Conservation (phyloP, 495 filamentous ascomycete species). For the Penicillium psychrofluorescens region DNA sequence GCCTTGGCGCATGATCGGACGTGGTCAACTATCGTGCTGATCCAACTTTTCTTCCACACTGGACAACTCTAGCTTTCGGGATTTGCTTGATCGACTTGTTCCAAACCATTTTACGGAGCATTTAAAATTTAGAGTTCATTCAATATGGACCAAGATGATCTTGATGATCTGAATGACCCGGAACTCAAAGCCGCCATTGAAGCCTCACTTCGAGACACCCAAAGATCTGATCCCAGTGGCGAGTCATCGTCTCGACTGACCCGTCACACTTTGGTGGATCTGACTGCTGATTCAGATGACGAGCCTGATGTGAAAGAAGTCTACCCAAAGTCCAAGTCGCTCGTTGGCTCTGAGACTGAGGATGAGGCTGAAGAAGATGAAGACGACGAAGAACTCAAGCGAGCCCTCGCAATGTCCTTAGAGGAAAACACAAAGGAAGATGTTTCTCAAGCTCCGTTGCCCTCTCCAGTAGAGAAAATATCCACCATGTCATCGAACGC, state of each 20-base stretch:
- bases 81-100: no score
- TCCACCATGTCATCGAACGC: neutral
- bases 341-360: conserved; percentile 29
- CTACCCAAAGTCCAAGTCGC: conserved; percentile 28
- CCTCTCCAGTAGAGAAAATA: neutral
- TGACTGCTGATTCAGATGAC: conserved; percentile 29
- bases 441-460: neutral
- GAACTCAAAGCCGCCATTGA: conserved; percentile 46
- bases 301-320: conserved; percentile 20
- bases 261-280: conserved; percentile 21
- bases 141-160: neutral
- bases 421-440: conserved; percentile 7
- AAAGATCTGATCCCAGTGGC: conserved; percentile 25
- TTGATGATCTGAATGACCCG: conserved; percentile 9
- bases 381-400: conserved; percentile 42
- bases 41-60: no score
- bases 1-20: no score
- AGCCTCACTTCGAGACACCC: conserved; percentile 76
- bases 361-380: conserved; percentile 7
- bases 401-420: conserved; percentile 48
- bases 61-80: no score
- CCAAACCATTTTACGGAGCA: no score
- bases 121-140: no score
- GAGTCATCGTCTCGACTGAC: neutral
- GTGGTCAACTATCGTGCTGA: no score